phyloP scores from a whole-genome alignment of 1,139 yeast genomes.

The Taphrina betulina region DNA sequence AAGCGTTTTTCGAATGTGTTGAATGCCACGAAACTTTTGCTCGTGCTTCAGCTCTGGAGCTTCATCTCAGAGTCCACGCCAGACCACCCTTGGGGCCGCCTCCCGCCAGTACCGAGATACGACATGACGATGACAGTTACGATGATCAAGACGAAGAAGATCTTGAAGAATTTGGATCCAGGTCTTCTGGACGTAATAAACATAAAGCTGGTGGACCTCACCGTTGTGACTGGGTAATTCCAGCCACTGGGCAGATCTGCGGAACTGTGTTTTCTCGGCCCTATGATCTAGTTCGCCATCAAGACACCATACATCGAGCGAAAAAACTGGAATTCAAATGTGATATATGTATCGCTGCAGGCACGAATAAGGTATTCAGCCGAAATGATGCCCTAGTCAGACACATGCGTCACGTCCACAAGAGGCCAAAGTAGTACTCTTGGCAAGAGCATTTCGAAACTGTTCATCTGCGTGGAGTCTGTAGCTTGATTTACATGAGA shows the following conservation, averaged over 20 bases:
- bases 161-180: too few relatives aligned
- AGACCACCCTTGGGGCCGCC: conserved; percentile 21
- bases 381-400: conserved; percentile 93
- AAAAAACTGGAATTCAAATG: conserved; percentile 85
- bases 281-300: conserved; percentile 90
- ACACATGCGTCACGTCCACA: conserved; percentile 50
- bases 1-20: neutral
- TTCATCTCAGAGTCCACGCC: conserved; percentile 9
- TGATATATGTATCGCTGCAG: conserved; percentile 57
- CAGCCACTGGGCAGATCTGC: conserved; percentile 63
- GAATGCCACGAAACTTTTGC: conserved; percentile 10
- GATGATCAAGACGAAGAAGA: conserved; percentile 6
- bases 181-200: neutral
- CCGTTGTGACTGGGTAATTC: conserved; percentile 61
- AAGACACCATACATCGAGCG: conserved; percentile 91
- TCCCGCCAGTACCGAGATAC: neutral
- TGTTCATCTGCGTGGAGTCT: too few relatives aligned
- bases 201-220: conserved; percentile 48
- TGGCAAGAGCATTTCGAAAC: too few relatives aligned
- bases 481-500: too few relatives aligned
- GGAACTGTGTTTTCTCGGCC: conserved; percentile 86
- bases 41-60: neutral
- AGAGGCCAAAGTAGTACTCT: too few relatives aligned
- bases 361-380: conserved; percentile 78
- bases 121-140: neutral